Conservation (phyloP, 225 moss, liverwort and hornwort genomes). For the Marchantia polymorpha region DNA sequence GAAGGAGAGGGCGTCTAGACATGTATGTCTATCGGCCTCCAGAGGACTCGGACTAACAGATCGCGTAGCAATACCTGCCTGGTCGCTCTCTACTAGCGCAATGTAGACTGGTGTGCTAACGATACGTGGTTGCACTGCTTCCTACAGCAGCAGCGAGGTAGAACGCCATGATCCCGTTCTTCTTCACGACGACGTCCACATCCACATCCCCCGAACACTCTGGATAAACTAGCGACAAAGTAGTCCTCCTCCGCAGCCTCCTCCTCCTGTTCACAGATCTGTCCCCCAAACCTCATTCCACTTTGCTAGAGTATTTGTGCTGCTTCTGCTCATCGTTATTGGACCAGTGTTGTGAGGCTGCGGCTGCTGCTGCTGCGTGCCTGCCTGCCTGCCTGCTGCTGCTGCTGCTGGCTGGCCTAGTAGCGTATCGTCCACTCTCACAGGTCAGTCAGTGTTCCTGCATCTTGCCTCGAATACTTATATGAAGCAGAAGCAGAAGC, state of each 20-base stretch:
- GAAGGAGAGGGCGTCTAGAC: not conserved
- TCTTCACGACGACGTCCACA: not conserved
- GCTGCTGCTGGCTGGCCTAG: not conserved
- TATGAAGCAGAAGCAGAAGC: not conserved
- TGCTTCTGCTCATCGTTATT: not conserved
- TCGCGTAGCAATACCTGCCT: slow-evolving; percentile 1
- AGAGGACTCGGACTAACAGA: not conserved
- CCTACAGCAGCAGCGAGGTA: not conserved
- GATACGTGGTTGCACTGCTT: not conserved
- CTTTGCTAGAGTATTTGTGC: not conserved
- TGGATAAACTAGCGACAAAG: slow-evolving; percentile 5
- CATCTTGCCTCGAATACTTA: not conserved
- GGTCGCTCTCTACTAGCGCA: not conserved
- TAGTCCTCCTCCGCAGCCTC: not conserved
- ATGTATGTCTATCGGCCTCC: not conserved
- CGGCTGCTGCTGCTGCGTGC: not conserved
- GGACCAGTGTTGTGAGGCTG: no score
- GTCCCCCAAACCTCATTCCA: slow-evolving; percentile 5
- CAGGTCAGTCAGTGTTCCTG: not conserved
- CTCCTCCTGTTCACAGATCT: not conserved
- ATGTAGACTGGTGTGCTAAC: not conserved
- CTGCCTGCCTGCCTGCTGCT: not conserved
- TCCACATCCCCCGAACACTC: not conserved
- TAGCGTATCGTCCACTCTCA: not conserved
- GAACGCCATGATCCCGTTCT: not conserved